Conservation (phyloP, 306 rosid species). For the Pachyrhizus erosus region DNA sequence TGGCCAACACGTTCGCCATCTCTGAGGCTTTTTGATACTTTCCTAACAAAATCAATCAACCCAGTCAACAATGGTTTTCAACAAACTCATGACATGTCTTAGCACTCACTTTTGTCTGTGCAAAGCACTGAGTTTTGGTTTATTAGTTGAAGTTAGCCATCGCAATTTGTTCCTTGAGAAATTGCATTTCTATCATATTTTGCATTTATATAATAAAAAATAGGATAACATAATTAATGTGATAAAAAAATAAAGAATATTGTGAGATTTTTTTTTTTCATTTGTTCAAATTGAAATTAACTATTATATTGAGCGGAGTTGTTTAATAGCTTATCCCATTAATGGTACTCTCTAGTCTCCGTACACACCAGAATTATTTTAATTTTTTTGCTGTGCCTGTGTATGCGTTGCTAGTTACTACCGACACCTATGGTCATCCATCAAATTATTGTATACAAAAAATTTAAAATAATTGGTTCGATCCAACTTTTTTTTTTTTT, state of each 20-base stretch:
- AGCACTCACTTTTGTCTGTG: background rate
- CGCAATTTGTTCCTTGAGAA: background rate
- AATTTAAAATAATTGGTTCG: background rate
- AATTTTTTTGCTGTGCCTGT: background rate
- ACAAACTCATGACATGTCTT: constrained; percentile 1
- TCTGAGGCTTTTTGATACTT: background rate
- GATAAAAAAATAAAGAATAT: no score
- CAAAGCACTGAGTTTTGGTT: no score
- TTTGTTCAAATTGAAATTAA: background rate
- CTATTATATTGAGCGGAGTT: background rate
- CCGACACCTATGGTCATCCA: background rate
- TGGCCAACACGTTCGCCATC: constrained; percentile 15
- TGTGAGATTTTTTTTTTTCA: background rate
- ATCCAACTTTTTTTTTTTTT: background rate
- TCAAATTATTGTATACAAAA: background rate
- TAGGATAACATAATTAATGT: no score
- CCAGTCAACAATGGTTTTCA: background rate
- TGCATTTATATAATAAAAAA: no score
- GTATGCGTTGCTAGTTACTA: background rate
- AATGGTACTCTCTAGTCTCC: background rate
- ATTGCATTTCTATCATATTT: no score
- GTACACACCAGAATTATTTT: background rate
- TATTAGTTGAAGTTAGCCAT: no score
- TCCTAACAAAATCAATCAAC: background rate
- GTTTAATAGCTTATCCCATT: background rate